Evolutionary conservation across 805 yeast genomes (phyloP).

Genomic region (Candida ipomoeae): DNA sequence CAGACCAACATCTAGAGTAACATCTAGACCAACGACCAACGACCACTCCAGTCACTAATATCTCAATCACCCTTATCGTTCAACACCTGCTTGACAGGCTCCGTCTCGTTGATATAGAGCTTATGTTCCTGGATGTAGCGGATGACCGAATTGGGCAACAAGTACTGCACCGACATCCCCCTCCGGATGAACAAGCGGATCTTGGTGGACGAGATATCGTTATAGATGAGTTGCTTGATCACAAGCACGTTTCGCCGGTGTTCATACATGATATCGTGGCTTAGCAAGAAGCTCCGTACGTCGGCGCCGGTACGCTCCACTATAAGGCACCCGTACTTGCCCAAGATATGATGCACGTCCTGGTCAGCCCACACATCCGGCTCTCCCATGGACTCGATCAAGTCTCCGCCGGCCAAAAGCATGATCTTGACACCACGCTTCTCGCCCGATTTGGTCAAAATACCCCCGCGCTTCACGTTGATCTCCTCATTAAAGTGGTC

Average conservation of each 20-base stretch:
- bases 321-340: conserved; percentile 92
- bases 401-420: conserved; percentile 96
- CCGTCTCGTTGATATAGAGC: conserved; percentile 77
- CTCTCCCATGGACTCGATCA: conserved; percentile 99
- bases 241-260: conserved; percentile 90
- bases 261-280: conserved; percentile 97
- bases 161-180: conserved; percentile 94
- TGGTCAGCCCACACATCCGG: conserved; percentile 98
- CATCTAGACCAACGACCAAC: too few relatives aligned
- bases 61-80: conserved; percentile 25
- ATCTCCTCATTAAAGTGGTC: conserved; percentile 97
- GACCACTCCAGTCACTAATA: too few relatives aligned
- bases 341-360: conserved; percentile 91
- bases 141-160: conserved; percentile 90
- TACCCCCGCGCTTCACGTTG: conserved; percentile 85
- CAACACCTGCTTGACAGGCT: conserved; percentile 89
- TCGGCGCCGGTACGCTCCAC: conserved; percentile 97
- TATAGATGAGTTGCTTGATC: conserved; percentile 92
- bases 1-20: too few relatives aligned
- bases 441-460: conserved; percentile 53
- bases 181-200: conserved; percentile 88
- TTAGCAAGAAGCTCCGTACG: conserved; percentile 83
- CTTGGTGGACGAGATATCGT: conserved; percentile 93
- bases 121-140: conserved; percentile 92
- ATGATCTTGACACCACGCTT: conserved; percentile 86